Percentiles rank a stretch among this genome's conserved stretches.
Evolutionary conservation across 2,329 filamentous ascomycete genomes (phyloP).

Genomic region (Fusarium coicis): DNA sequence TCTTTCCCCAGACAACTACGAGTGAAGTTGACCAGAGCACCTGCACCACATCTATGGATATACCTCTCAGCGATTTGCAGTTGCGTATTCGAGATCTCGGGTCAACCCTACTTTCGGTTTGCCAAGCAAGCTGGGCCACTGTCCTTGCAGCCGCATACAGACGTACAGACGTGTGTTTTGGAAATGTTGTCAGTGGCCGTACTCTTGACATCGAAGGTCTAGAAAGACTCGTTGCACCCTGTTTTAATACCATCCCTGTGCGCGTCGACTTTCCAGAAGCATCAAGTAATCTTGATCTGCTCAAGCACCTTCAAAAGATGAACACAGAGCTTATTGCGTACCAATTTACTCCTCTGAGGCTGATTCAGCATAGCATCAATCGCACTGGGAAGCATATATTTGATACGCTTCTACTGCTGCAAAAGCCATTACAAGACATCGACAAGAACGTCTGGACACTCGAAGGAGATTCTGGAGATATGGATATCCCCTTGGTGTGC

Average conservation of each 20-base stretch:
- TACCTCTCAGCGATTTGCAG: conserved; percentile 59
- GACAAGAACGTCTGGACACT: conserved; percentile 67
- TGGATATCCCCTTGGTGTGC: conserved; percentile 82
- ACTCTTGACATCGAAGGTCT: conserved; percentile 72
- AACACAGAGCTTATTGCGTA: conserved; percentile 72
- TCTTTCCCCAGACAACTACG: conserved; percentile 41
- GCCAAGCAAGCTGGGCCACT: conserved; percentile 79
- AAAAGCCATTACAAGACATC: conserved; percentile 70
- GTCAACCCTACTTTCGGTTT: conserved; percentile 71
- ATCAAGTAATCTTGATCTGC: conserved; percentile 65
- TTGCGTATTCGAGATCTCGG: conserved; percentile 62
- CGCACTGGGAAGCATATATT: conserved; percentile 69
- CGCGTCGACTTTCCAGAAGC: conserved; percentile 64
- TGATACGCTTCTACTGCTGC: conserved; percentile 83
- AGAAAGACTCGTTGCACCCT: conserved; percentile 83
- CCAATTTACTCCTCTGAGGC: conserved; percentile 80
- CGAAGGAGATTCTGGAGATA: conserved; percentile 67
- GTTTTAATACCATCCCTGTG: conserved; percentile 89
- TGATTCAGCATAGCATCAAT: conserved; percentile 67
- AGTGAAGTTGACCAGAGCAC: conserved; percentile 45
- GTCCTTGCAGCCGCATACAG: conserved; percentile 67
- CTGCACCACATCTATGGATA: conserved; percentile 44
- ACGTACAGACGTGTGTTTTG: conserved; percentile 80
- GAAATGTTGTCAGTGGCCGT: conserved; percentile 85
- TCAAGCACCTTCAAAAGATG: conserved; percentile 68